These are phyloP conservation scores for Suillus bovinus DNA, from an alignment of 768 basidiomycete genomes.

Conservation along the genomic window DNA sequence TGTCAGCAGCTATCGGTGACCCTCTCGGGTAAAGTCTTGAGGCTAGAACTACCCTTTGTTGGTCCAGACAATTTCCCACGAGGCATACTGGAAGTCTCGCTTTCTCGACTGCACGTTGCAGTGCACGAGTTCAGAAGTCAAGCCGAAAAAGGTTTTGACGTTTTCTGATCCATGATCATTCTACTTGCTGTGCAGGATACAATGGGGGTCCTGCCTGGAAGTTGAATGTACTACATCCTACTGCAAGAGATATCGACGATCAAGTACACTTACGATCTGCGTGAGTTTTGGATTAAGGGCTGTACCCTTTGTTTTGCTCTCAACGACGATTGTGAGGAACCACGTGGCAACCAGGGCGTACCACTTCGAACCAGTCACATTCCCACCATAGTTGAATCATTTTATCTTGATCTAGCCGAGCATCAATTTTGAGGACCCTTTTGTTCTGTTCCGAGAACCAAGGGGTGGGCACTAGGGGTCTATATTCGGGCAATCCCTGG, in stretches of 20 bases:
- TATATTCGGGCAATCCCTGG: constrained; percentile 23
- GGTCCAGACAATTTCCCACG: constrained; percentile 1
- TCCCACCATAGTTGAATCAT: constrained; percentile 24
- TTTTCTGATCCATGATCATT: background rate
- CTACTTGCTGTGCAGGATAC: background rate
- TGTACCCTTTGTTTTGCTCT: constrained; percentile 1
- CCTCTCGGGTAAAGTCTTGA: background rate
- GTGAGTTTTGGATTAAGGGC: background rate
- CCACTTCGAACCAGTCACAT: constrained; percentile 31
- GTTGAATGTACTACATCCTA: background rate
- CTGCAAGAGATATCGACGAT: background rate
- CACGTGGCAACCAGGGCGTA: constrained; percentile 19
- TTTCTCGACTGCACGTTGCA: constrained; percentile 2
- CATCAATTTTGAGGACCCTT: constrained; percentile 8
- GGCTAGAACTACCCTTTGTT: constrained; percentile 1
- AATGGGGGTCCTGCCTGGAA: no score
- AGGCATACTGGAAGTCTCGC: background rate
- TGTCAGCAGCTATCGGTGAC: background rate
- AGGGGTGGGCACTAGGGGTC: constrained; percentile 15
- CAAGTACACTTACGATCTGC: background rate
- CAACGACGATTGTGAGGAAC: constrained; percentile 10
- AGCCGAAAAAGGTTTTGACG: background rate
- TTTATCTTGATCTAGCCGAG: constrained; percentile 11
- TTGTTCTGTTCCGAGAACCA: constrained; percentile 19
- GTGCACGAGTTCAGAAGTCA: background rate